phyloP scores from a whole-genome alignment of 495 filamentous ascomycete species.

The Hypoxylon cercidicola region DNA sequence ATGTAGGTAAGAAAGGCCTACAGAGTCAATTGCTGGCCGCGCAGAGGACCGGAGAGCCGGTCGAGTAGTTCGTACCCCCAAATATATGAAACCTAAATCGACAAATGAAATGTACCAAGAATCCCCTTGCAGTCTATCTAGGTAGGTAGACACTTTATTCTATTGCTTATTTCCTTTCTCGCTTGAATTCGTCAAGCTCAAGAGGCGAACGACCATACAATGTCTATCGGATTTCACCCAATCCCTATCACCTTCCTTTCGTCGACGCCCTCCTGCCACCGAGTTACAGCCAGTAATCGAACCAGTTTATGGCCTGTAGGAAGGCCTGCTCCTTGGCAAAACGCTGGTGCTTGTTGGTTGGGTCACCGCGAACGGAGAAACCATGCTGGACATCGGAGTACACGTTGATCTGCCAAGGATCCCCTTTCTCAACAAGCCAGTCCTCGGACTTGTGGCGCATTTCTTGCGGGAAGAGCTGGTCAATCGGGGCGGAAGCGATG shows the following conservation, averaged over 20 bases:
- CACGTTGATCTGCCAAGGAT: conserved; percentile 84
- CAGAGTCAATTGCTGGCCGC: conserved; percentile 67
- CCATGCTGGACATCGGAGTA: conserved; percentile 82
- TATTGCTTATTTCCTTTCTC: background rate
- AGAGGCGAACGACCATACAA: background rate
- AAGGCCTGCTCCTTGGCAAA: conserved; percentile 90
- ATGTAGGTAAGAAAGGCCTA: conserved; percentile 75
- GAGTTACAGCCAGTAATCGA: conserved; percentile 64
- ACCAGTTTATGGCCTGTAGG: conserved; percentile 82
- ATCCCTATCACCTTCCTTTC: background rate
- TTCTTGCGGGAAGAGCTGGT: conserved; percentile 79
- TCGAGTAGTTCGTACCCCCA: conserved; percentile 5
- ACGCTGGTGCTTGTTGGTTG: conserved; percentile 68
- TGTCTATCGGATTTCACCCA: no score
- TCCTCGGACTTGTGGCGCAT: conserved; percentile 70
- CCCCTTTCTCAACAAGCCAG: conserved; percentile 66
- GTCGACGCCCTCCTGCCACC: background rate
- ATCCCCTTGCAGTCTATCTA: no score
- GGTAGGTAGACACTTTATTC: no score
- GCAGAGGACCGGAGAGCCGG: conserved; percentile 18
- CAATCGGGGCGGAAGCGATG: conserved; percentile 82
- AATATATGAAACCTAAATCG: background rate
- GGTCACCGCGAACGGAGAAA: conserved; percentile 78
- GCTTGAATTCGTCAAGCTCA: background rate
- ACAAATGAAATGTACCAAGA: no score